Base-by-base conservation (phyloP, 1,284 basidiomycete genomes). In the Trichosporon faecale region DNA sequence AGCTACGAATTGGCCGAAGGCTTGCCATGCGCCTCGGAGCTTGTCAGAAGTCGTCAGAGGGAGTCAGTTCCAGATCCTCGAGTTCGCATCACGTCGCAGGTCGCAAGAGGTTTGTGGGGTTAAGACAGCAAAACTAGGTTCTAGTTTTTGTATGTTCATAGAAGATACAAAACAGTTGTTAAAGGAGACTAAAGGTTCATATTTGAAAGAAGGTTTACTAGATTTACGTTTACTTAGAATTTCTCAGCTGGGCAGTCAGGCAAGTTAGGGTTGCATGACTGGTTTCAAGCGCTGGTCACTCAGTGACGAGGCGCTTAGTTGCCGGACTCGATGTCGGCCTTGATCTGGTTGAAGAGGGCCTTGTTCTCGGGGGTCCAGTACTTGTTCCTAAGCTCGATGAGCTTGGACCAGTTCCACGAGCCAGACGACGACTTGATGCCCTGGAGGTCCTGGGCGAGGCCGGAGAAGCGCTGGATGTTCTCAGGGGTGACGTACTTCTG, bases 281-380 rank as follows among this genome's bases (percentile, higher is more conserved):
- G 49, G 23, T 37, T 11, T 37, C 35, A 37, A 23, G 49, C 21
- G 8, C 21, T 52, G 18, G 29, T 61, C 57, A 61, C 29, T 29
- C 57, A 33, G 57, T 61, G 57, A 61, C 57, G 18, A 31, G n/a
- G 23, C 49, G 49, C 57, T 61, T 61, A 61, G 57, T 61, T 61
- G 25, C 27, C 27, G 57, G 57, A 61, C 27, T 33, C 29, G 29
- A 61, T 33, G 57, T 61, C 57, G 57, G 57, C 57, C 57, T 61
- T 31, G 57, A 61, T 61, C 57, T 61, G 57, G 21, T 61, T 29
- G 57, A 61, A 5, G 27, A 61, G 57, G 27, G 27, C 18, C 27
- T 33, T 21, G 57, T 61, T 61, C 57, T 61, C 57, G 57, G 57
- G 29, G 57, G 57, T 61, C 57, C 29, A 61, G 57, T 61, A 61